A percentile compares a stretch with the other conserved stretches of the same genome.
These are phyloP conservation scores for Darksidea phi DNA, from an alignment of 495 filamentous ascomycete genomes.

Conservation along the genomic window DNA sequence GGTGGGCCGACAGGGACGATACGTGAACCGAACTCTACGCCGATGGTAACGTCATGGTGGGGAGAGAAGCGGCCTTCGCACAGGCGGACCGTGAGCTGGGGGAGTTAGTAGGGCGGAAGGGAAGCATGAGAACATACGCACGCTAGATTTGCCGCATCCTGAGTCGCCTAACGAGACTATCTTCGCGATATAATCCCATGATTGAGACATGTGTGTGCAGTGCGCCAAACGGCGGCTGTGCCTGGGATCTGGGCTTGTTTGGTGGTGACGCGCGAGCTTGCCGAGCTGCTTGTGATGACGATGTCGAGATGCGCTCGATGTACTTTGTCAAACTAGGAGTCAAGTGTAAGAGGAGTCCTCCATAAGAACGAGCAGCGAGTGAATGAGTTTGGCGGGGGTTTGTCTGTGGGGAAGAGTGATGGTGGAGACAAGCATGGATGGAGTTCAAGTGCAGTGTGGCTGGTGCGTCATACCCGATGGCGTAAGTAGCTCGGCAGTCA, in stretches of 20 bases:
- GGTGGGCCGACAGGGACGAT: conserved; percentile 91
- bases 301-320: too few relatives aligned
- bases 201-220: conserved; percentile 56
- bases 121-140: conserved; percentile 38
- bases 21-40: conserved; percentile 93
- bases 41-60: conserved; percentile 95
- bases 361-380: neutral
- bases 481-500: too few relatives aligned
- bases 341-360: neutral
- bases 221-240: neutral
- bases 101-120: neutral
- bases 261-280: neutral
- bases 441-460: neutral
- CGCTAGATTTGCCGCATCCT: conserved; percentile 84
- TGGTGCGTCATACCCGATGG: neutral
- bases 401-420: neutral
- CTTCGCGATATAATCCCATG: conserved; percentile 99
- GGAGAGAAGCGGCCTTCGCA: conserved; percentile 94
- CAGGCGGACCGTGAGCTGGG: conserved; percentile 82
- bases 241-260: neutral
- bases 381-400: neutral
- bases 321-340: neutral
- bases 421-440: neutral
- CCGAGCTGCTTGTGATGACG: neutral
- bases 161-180: conserved; percentile 96